Evolutionary conservation across 2,329 filamentous ascomycete species (phyloP).

Genomic region (Pyrenochaeta sp.): DNA sequence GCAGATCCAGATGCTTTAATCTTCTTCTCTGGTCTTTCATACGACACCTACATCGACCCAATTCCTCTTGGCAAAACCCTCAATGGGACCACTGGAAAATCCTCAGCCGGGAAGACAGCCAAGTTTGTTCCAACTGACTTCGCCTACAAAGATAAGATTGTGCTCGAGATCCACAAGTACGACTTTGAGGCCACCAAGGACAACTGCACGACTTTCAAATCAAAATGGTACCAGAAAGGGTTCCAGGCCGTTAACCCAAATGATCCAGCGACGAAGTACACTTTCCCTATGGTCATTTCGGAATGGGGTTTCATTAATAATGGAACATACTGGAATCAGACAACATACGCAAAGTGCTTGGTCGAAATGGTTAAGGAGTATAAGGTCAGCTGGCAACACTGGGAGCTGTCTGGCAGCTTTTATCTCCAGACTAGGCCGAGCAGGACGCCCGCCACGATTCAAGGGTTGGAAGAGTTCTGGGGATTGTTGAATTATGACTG

Average conservation of each 20-base stretch:
- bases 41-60: constrained; percentile 43
- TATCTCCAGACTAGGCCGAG: constrained; percentile 50
- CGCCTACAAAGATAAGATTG: constrained; percentile 38
- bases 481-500: constrained; percentile 41
- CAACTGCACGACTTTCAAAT: constrained; percentile 39
- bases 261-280: constrained; percentile 37
- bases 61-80: constrained; percentile 42
- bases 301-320: constrained; percentile 45
- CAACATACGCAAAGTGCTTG: constrained; percentile 40
- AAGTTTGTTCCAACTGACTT: constrained; percentile 35
- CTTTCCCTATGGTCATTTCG: constrained; percentile 42
- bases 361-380: constrained; percentile 44
- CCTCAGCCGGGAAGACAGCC: constrained; percentile 36
- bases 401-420: constrained; percentile 41
- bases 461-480: constrained; percentile 41
- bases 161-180: constrained; percentile 45
- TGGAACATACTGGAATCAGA: constrained; percentile 43
- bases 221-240: constrained; percentile 43
- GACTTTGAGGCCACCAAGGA: constrained; percentile 43
- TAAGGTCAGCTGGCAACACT: constrained; percentile 39
- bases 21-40: constrained; percentile 44
- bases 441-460: constrained; percentile 33
- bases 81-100: constrained; percentile 34
- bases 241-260: constrained; percentile 40
- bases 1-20: constrained; percentile 35